Percentiles rank a stretch among this genome's conserved stretches.
Evolutionary conservation across 2,329 filamentous ascomycete genomes (phyloP).

Genomic region (Stachybotrys elegans): DNA sequence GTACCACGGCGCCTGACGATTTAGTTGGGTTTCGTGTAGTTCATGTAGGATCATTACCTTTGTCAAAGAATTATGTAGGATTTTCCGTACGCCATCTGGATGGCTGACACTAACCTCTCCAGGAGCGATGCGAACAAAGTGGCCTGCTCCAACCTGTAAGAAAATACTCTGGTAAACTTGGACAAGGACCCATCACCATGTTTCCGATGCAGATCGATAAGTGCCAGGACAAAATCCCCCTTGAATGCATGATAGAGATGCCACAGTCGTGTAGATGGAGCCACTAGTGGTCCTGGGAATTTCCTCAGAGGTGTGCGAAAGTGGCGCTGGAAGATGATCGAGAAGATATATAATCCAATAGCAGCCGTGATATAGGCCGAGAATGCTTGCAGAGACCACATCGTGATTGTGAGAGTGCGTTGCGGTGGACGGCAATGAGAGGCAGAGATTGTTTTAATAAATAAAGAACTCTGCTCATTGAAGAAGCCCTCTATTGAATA

Average conservation of each 20-base stretch:
- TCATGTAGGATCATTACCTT: conserved; percentile 2
- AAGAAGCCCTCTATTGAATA: no score
- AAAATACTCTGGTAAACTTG: background rate
- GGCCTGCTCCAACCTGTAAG: conserved; percentile 18
- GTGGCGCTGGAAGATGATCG: background rate
- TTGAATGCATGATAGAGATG: conserved; percentile 4
- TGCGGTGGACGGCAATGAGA: no score
- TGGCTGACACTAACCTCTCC: conserved; percentile 38
- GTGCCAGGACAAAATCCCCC: conserved; percentile 5
- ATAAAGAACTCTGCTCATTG: no score
- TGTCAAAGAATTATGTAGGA: conserved; percentile 5
- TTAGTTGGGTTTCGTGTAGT: background rate
- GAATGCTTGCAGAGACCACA: no score
- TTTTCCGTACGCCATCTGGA: conserved; percentile 8
- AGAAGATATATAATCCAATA: no score
- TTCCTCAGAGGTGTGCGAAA: background rate
- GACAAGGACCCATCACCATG: conserved; percentile 7
- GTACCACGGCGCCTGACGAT: conserved; percentile 9
- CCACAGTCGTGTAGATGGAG: conserved; percentile 7
- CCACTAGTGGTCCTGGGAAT: conserved; percentile 6
- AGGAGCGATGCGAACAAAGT: conserved; percentile 38
- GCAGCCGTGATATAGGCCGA: no score
- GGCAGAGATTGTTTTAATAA: no score
- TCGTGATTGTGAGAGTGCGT: no score
- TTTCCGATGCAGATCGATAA: conserved; percentile 5